Evolutionary conservation across 2,329 filamentous ascomycete species (phyloP).

Genomic region (Colletotrichum lini): DNA sequence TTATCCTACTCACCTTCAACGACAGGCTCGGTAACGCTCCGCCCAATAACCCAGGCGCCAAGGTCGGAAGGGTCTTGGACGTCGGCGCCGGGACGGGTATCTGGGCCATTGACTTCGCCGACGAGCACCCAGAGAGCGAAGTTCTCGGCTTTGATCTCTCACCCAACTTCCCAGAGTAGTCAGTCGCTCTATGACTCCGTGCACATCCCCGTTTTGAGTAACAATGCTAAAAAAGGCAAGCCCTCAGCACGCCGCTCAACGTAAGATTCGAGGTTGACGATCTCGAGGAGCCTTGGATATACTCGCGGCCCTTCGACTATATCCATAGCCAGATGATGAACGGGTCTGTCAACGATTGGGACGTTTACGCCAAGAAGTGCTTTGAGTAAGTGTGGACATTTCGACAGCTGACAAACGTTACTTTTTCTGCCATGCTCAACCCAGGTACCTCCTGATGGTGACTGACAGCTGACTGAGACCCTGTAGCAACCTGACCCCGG

Average conservation of each 20-base stretch:
- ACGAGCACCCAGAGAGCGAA: slow-evolving; percentile 32
- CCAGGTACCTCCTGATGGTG: too few relatives aligned
- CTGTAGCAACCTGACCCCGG: slow-evolving; percentile 53
- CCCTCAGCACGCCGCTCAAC: slow-evolving; percentile 52
- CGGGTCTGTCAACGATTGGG: slow-evolving; percentile 1
- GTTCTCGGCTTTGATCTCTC: slow-evolving; percentile 58
- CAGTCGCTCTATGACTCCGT: neutral
- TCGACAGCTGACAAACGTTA: too few relatives aligned
- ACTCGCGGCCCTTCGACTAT: slow-evolving; percentile 38
- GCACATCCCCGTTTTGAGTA: neutral
- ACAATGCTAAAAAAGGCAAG: too few relatives aligned
- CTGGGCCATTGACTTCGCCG: slow-evolving; percentile 60
- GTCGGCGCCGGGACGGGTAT: slow-evolving; percentile 63
- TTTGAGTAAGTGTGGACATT: slow-evolving; percentile 46
- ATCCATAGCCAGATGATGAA: slow-evolving; percentile 23
- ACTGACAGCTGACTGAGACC: too few relatives aligned
- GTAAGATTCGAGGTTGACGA: slow-evolving; percentile 59
- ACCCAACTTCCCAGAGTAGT: slow-evolving; percentile 56
- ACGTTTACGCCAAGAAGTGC: slow-evolving; percentile 45
- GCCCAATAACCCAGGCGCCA: slow-evolving; percentile 41
- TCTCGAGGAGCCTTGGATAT: slow-evolving; percentile 52
- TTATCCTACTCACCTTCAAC: slow-evolving; percentile 51
- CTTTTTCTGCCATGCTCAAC: too few relatives aligned
- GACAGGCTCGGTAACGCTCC: slow-evolving; percentile 50
- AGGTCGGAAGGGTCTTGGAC: slow-evolving; percentile 55